Evolutionary conservation across 2,329 filamentous ascomycete genomes (phyloP).

Genomic region (Xylariaceae sp.): DNA sequence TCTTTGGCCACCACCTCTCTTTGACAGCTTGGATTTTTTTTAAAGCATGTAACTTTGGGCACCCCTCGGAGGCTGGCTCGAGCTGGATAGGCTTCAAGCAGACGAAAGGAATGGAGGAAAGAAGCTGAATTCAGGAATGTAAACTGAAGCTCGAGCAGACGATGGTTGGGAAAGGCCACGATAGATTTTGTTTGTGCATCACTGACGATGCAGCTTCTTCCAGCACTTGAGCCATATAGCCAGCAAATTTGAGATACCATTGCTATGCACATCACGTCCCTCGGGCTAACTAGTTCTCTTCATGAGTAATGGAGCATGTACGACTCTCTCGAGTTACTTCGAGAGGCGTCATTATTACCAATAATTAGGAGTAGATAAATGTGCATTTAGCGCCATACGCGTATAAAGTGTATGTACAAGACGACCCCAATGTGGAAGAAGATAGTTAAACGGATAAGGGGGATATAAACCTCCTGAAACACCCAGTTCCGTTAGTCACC

Average conservation of each 20-base stretch:
- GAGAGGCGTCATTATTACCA: no score
- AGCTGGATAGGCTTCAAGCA: slow-evolving; percentile 23
- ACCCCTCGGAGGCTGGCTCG: slow-evolving; percentile 11
- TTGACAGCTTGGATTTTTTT: slow-evolving; percentile 5
- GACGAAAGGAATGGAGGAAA: not conserved
- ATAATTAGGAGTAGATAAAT: not conserved
- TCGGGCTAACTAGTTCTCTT: no score
- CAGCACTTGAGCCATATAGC: slow-evolving; percentile 9
- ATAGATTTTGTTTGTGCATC: slow-evolving; percentile 24
- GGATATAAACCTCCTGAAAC: not conserved
- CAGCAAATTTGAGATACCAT: slow-evolving; percentile 16
- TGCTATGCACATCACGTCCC: slow-evolving; percentile 9
- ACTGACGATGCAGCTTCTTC: slow-evolving; percentile 1
- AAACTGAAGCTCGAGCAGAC: not conserved
- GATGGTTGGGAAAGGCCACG: not conserved
- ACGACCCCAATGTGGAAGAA: no score
- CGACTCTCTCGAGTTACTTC: no score
- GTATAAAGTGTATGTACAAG: no score
- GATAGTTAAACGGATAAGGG: not conserved
- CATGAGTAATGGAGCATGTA: no score
- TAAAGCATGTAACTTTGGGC: slow-evolving; percentile 6
- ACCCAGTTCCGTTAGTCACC: not conserved
- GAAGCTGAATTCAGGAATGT: not conserved
- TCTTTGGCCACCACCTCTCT: slow-evolving; percentile 7
- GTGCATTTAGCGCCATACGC: not conserved